Conservation (phyloP, 805 yeast genomes). For the Lipomyces orientalis region DNA sequence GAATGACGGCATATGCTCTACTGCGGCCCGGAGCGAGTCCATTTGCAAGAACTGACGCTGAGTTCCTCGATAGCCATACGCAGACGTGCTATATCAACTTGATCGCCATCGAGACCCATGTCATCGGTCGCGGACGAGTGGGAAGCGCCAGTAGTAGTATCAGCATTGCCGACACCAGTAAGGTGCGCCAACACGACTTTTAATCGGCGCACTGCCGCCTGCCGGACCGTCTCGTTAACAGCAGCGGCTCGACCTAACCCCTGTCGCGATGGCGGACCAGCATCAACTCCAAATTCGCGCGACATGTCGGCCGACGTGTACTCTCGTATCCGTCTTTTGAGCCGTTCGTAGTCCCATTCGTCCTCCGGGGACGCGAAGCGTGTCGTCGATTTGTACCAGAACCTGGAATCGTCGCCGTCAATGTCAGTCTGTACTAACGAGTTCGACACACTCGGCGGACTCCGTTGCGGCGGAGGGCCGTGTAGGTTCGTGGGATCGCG, state of each 20-base stretch:
- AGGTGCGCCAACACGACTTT: constrained; percentile 29
- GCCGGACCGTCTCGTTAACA: constrained; percentile 26
- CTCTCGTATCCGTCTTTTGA: constrained; percentile 29
- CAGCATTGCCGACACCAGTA: constrained; percentile 8
- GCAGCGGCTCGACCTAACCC: constrained; percentile 29
- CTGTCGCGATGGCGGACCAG: background rate
- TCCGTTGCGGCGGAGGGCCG: background rate
- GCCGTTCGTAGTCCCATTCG: constrained; percentile 33
- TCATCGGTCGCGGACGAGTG: constrained; percentile 12
- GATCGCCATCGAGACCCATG: constrained; percentile 15
- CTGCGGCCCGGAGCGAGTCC: background rate
- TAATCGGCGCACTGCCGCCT: constrained; percentile 25
- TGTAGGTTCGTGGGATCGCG: background rate
- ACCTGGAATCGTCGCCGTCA: constrained; percentile 35
- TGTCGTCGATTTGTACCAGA: constrained; percentile 34
- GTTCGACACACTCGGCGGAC: constrained; percentile 14
- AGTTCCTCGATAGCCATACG: constrained; percentile 31
- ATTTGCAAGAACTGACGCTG: constrained; percentile 3
- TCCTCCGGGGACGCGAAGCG: constrained; percentile 33
- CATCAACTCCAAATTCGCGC: background rate
- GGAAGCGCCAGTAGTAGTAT: constrained; percentile 1
- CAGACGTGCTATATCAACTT: constrained; percentile 24
- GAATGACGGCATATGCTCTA: background rate
- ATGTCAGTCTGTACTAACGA: constrained; percentile 32
- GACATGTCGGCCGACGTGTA: constrained; percentile 12